Base-by-base conservation (phyloP, 1,139 yeast genomes). In the Blastobotrys illinoisensis region DNA sequence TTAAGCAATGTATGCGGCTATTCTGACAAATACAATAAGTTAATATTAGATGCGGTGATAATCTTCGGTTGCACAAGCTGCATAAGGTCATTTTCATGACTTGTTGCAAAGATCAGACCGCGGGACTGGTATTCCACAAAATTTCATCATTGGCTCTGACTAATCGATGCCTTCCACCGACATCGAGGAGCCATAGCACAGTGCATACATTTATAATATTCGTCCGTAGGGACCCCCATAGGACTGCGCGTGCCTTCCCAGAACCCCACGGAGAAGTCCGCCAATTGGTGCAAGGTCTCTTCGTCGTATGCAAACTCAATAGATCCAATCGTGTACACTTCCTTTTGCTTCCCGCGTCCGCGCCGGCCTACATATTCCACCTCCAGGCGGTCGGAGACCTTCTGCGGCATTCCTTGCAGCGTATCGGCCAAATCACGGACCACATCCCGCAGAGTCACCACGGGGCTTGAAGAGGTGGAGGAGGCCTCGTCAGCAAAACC, bases 181-280 rank as follows among this genome's bases (percentile, higher is more conserved):
- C 68, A 64, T 13, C 47, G 44, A 1, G 52, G 44, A 1, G 58
- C 54, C 59, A 57, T 53, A 3, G 51, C 52, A 50, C 69, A 66
- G 46, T 46, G 45, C 24, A 43, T 53, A 54, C 69, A 66, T 44
- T 64, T 65, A 44, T 43, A 18, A 16, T 53, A 44, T 20, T 63
- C 66, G 6, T 52, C 49, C 1, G 54, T 54, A 7, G 55, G 54
- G 3, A 67, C 69, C 1, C 70, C 70, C 28, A 64, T 32, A 1
- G 72, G 67, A 2, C 50, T 49, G 19, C 70, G 59, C 5, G 46
- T 45, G 28, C 67, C 69, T 14, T 54, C 55, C 67, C 71, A 68
- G 46, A 65, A 64, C 18, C 56, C 61, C 9, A 63, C 47, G n/a
- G 70, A 59, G 54, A 58, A 64, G 5, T 60, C 58, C 20, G 64